Conservation (phyloP, 2,329 filamentous ascomycete species). For the Lachnellula cervina region DNA sequence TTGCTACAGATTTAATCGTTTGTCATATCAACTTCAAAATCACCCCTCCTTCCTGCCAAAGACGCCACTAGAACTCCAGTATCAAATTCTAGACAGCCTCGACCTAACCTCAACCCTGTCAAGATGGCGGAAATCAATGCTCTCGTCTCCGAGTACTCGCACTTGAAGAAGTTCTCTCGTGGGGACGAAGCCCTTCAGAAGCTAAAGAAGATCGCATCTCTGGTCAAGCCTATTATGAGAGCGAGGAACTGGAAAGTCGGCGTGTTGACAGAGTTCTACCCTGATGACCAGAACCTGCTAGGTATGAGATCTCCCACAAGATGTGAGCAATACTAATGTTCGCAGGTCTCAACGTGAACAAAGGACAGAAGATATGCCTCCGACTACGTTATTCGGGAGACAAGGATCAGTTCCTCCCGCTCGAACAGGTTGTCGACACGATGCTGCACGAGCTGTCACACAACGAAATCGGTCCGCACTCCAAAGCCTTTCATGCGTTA, state of each 20-base stretch:
- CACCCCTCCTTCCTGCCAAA: too few species aligned
- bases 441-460: constrained; percentile 95
- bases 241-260: constrained; percentile 76
- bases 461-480: constrained; percentile 77
- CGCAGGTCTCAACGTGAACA: constrained; percentile 69
- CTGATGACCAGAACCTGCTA: constrained; percentile 65
- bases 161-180: constrained; percentile 44
- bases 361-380: constrained; percentile 73
- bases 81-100: too few species aligned
- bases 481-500: constrained; percentile 74
- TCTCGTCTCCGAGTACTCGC: constrained; percentile 45
- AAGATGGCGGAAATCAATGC: constrained; percentile 37
- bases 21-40: too few species aligned
- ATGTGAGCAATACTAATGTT: neutral
- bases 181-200: constrained; percentile 51
- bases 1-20: too few species aligned
- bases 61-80: too few species aligned
- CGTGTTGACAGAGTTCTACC: constrained; percentile 80
- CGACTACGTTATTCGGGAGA: constrained; percentile 75
- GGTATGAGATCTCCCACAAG: constrained; percentile 40
- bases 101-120: neutral
- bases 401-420: constrained; percentile 68
- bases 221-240: constrained; percentile 94
- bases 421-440: constrained; percentile 80
- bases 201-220: constrained; percentile 75